Conservation (phyloP, 1,139 yeast genomes). For the Magnusiomyces paraingens region DNA sequence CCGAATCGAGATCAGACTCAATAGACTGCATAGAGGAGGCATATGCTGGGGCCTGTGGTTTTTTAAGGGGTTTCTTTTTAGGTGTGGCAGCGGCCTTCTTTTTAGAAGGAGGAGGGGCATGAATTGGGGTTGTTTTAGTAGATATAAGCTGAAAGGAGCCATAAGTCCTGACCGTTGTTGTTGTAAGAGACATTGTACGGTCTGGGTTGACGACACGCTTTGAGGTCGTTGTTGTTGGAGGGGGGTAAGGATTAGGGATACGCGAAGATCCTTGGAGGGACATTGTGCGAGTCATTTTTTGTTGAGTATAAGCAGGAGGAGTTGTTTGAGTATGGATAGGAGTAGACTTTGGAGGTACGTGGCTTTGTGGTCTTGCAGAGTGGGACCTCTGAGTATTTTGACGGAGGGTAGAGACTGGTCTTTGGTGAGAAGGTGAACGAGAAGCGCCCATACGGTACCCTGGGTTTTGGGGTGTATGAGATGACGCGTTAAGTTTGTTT, state of each 20-base stretch:
- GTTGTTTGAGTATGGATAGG: no score
- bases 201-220: conserved; percentile 22
- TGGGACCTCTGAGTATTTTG: conserved; percentile 5
- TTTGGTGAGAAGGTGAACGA: neutral
- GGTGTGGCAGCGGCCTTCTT: neutral
- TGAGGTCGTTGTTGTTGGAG: no score
- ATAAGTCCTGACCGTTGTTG: conserved; percentile 34
- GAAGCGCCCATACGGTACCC: neutral
- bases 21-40: conserved; percentile 28
- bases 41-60: conserved; percentile 13
- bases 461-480: neutral
- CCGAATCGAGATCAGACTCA: conserved; percentile 33
- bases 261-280: no score
- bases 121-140: conserved; percentile 29
- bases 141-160: conserved; percentile 35
- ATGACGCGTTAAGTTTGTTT: neutral
- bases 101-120: conserved; percentile 7
- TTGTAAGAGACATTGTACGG: conserved; percentile 35
- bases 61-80: neutral
- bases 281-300: no score
- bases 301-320: no score
- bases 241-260: no score
- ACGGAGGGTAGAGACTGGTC: neutral
- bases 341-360: no score
- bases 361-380: conserved; percentile 3